phyloP scores from a whole-genome alignment of 441 rosid species.

The Isatis lusitanica region DNA sequence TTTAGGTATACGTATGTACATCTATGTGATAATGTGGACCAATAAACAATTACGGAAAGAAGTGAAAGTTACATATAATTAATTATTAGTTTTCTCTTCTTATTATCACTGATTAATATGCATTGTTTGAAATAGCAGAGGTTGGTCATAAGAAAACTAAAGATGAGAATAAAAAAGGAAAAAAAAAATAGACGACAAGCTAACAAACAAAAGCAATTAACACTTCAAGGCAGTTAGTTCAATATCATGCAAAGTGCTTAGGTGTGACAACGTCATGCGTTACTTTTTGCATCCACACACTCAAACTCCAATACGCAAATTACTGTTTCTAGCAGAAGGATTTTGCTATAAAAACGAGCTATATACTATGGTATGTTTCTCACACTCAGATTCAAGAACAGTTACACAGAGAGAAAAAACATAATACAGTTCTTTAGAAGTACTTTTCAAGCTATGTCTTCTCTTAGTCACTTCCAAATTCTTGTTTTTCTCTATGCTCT shows the following conservation, averaged over 20 bases:
- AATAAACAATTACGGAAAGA: background rate
- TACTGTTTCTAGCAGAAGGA: background rate
- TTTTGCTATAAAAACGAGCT: slow-evolving; percentile 7
- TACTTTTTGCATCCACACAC: slow-evolving; percentile 31
- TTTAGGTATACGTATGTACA: too few species aligned
- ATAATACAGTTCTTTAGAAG: background rate
- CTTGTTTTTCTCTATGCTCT: slow-evolving; percentile 28
- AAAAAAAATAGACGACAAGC: slow-evolving; percentile 12
- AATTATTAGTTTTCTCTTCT: background rate
- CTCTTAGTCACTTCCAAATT: slow-evolving; percentile 23
- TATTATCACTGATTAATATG: background rate
- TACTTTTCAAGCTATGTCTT: slow-evolving; percentile 20
- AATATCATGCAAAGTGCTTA: slow-evolving; percentile 6
- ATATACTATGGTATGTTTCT: background rate
- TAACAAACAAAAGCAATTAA: slow-evolving; percentile 26
- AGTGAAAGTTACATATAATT: background rate
- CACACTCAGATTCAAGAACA: slow-evolving; percentile 18
- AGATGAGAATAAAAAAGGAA: background rate
- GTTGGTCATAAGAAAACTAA: slow-evolving; percentile 4
- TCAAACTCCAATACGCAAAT: slow-evolving; percentile 17
- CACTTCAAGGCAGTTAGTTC: slow-evolving; percentile 27
- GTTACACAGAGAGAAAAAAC: background rate
- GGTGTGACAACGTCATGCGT: slow-evolving; percentile 32
- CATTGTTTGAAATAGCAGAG: background rate
- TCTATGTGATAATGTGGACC: background rate